These are phyloP conservation scores for Aureobasidium sp. DNA, from an alignment of 2,329 filamentous ascomycete genomes.

Conservation along the genomic window DNA sequence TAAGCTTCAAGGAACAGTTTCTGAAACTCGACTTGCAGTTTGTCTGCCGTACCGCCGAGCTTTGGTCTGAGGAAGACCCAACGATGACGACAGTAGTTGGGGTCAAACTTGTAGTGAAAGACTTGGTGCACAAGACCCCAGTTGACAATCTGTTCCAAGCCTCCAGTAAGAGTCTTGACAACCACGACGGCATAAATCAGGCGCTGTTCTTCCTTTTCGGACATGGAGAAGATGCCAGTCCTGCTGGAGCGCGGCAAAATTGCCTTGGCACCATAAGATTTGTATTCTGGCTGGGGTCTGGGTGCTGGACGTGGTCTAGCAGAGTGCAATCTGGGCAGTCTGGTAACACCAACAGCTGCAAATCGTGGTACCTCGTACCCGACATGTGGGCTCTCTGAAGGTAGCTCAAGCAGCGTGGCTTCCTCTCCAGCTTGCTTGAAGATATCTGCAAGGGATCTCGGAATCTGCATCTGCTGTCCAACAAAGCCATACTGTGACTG, in stretches of 20 bases:
- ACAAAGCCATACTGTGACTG: slow-evolving; percentile 1
- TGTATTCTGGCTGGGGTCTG: slow-evolving; percentile 15
- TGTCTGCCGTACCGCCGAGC: slow-evolving; percentile 38
- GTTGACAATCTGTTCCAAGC: slow-evolving; percentile 39
- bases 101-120: slow-evolving; percentile 41
- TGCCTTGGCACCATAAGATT: slow-evolving; percentile 11
- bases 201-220: slow-evolving; percentile 27
- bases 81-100: slow-evolving; percentile 41
- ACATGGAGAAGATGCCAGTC: slow-evolving; percentile 29
- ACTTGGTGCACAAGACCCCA: slow-evolving; percentile 47
- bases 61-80: slow-evolving; percentile 36
- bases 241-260: slow-evolving; percentile 15
- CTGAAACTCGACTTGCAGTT: slow-evolving; percentile 70
- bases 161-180: slow-evolving; percentile 37
- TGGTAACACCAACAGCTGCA: slow-evolving; percentile 18
- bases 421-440: slow-evolving; percentile 21
- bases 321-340: slow-evolving; percentile 11
- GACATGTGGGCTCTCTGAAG: not conserved
- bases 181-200: slow-evolving; percentile 37
- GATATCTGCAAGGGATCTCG: slow-evolving; percentile 20
- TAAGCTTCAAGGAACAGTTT: slow-evolving; percentile 72
- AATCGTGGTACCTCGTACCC: slow-evolving; percentile 14
- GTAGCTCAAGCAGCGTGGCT: slow-evolving; percentile 5
- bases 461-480: slow-evolving; percentile 17
- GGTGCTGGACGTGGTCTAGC: slow-evolving; percentile 15